Evolutionary conservation across 805 yeast species (phyloP).

Genomic region (Candida nemodendra): DNA sequence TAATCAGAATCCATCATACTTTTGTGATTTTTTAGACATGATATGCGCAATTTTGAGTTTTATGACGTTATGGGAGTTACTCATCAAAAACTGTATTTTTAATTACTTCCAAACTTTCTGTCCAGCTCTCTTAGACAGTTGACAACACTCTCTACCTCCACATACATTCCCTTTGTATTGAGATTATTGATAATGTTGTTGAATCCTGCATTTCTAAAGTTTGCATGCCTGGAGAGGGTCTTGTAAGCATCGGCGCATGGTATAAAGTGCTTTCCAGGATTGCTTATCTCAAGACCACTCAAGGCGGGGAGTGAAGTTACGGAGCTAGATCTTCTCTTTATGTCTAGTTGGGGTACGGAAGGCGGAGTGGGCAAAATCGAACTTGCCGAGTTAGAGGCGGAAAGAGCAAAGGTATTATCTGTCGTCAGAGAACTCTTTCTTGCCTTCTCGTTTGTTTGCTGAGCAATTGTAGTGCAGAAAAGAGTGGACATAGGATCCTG

Average conservation of each 20-base stretch:
- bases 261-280: constrained; percentile 54
- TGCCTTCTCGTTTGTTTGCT: constrained; percentile 9
- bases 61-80: too few relatives aligned
- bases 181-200: constrained; percentile 71
- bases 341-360: constrained; percentile 15
- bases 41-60: too few relatives aligned
- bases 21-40: too few relatives aligned
- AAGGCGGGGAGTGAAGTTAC: constrained; percentile 25
- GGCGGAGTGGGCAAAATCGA: constrained; percentile 19
- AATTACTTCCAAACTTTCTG: constrained; percentile 46
- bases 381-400: constrained; percentile 2
- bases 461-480: constrained; percentile 83
- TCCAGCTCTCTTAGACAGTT: constrained; percentile 81
- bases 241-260: constrained; percentile 91
- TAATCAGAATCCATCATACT: too few relatives aligned
- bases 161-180: constrained; percentile 82
- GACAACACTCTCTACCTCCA: constrained; percentile 88
- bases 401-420: constrained; percentile 1
- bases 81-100: too few relatives aligned
- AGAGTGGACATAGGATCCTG: constrained; percentile 83
- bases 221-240: constrained; percentile 78
- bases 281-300: constrained; percentile 28
- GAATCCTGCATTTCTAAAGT: constrained; percentile 71
- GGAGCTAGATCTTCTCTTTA: constrained; percentile 17
- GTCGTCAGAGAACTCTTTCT: constrained; percentile 8